Evolutionary conservation across 164 flowering plant species (phyloP).

Genomic region (Vitis labrusca): DNA sequence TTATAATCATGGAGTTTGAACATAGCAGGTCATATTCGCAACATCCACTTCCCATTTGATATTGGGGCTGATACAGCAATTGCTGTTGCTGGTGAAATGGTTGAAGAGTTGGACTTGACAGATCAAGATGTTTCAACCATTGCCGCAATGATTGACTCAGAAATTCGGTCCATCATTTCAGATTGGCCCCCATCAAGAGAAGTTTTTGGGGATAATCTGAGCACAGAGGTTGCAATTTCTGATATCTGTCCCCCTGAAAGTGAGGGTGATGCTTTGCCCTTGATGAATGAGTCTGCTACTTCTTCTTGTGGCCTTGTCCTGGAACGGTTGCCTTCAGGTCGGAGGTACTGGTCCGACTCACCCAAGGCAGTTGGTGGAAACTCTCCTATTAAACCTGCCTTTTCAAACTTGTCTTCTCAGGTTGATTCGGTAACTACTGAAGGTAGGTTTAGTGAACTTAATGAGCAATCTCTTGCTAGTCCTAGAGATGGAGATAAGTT

Average conservation of each 20-base stretch:
- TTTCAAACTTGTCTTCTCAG: constrained; percentile 33
- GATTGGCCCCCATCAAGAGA: constrained; percentile 56
- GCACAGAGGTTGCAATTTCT: constrained; percentile 18
- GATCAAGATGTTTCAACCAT: constrained; percentile 88
- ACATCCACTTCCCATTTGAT: constrained; percentile 94
- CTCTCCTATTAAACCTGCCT: constrained; percentile 45
- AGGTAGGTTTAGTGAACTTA: constrained; percentile 20
- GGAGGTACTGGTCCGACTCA: constrained; percentile 75
- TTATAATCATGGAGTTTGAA: too few relatives aligned
- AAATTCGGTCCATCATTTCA: constrained; percentile 64
- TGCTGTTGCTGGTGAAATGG: constrained; percentile 98
- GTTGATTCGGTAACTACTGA: constrained; percentile 7
- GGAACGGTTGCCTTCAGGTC: constrained; percentile 78
- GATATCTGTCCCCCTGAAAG: constrained; percentile 28
- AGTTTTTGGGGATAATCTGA: constrained; percentile 24
- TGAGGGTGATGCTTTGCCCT: constrained; percentile 33
- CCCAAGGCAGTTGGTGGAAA: constrained; percentile 44
- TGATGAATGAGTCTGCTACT: constrained; percentile 21
- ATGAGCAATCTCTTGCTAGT: constrained; percentile 16
- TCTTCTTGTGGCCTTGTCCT: constrained; percentile 33
- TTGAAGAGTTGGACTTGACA: constrained; percentile 82
- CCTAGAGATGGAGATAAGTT: constrained; percentile 14
- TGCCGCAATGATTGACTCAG: constrained; percentile 85
- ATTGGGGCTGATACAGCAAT: constrained; percentile 72
- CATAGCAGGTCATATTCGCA: constrained; percentile 69